Evolutionary conservation across 495 filamentous ascomycete species (phyloP).

Genomic region (Annulohypoxylon nitens): DNA sequence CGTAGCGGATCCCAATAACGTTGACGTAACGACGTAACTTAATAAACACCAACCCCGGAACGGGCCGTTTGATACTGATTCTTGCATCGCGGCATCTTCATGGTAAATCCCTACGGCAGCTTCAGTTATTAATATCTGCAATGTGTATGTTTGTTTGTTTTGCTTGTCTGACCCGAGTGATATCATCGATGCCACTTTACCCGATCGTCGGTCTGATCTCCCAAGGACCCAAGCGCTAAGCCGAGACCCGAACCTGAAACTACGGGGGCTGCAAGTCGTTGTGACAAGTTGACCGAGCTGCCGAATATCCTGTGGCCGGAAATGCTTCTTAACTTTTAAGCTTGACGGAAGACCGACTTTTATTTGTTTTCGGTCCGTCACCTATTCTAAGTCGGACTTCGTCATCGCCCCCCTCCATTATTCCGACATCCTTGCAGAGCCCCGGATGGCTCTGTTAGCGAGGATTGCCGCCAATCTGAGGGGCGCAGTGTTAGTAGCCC

Average conservation of each 20-base stretch:
- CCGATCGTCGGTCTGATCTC: conserved; percentile 20
- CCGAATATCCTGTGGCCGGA: conserved; percentile 1
- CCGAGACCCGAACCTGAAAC: conserved; percentile 27
- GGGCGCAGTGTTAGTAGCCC: conserved; percentile 58
- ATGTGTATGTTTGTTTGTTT: conserved; percentile 11
- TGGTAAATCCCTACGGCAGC: conserved; percentile 12
- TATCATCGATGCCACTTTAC: neutral
- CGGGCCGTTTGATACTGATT: conserved; percentile 12
- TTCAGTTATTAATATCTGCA: neutral
- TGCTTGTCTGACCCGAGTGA: conserved; percentile 17
- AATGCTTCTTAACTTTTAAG: conserved; percentile 9
- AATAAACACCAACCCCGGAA: conserved; percentile 23
- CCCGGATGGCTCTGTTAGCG: conserved; percentile 39
- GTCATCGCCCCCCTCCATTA: neutral
- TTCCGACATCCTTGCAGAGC: neutral
- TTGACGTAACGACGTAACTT: conserved; percentile 43
- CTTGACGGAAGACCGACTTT: neutral
- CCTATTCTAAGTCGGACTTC: neutral
- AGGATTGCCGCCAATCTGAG: conserved; percentile 53
- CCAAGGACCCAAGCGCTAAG: neutral
- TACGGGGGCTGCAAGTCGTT: conserved; percentile 9
- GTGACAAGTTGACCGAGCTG: neutral
- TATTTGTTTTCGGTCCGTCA: conserved; percentile 2
- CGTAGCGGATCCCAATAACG: conserved; percentile 15
- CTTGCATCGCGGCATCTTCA: conserved; percentile 4